phyloP scores from a whole-genome alignment of 805 yeast genomes.

The Ogataea nitratoaversa region DNA sequence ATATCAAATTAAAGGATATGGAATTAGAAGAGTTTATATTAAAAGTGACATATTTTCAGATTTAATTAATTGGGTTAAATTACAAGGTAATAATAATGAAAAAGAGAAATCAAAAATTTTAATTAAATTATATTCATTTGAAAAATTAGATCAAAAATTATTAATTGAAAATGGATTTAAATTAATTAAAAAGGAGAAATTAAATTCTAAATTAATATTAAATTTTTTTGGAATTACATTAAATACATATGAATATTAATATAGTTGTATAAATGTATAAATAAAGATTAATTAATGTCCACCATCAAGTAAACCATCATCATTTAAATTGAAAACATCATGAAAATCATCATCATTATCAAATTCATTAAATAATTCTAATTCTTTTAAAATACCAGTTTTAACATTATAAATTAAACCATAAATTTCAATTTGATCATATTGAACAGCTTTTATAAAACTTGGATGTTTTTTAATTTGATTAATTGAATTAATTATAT shows the following conservation, averaged over 20 bases:
- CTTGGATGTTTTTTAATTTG: slow-evolving; percentile 62
- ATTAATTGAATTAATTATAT: slow-evolving; percentile 68
- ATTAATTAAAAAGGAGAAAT: slow-evolving; percentile 31
- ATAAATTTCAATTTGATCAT: slow-evolving; percentile 67
- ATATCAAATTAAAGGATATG: slow-evolving; percentile 48
- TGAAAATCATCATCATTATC: slow-evolving; percentile 18
- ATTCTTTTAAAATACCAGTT: slow-evolving; percentile 54
- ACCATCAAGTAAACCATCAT: no score
- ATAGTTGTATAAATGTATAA: no score
- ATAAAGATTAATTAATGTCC: no score
- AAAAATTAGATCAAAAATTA: slow-evolving; percentile 34
- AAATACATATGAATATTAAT: slow-evolving; percentile 20
- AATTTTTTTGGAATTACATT: slow-evolving; percentile 17
- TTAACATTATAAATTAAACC: slow-evolving; percentile 83
- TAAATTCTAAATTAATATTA: no score
- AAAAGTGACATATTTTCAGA: slow-evolving; percentile 62
- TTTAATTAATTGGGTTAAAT: slow-evolving; percentile 56
- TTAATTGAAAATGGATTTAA: slow-evolving; percentile 42
- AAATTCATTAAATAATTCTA: slow-evolving; percentile 25
- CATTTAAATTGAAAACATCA: slow-evolving; percentile 26
- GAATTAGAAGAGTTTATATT: slow-evolving; percentile 64
- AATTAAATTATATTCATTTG: slow-evolving; percentile 52
- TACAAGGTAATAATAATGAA: slow-evolving; percentile 32
- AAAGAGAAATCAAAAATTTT: slow-evolving; percentile 32
- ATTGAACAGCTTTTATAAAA: slow-evolving; percentile 60